Conservation (phyloP, 768 basidiomycete species). For the Boletales sp. region DNA sequence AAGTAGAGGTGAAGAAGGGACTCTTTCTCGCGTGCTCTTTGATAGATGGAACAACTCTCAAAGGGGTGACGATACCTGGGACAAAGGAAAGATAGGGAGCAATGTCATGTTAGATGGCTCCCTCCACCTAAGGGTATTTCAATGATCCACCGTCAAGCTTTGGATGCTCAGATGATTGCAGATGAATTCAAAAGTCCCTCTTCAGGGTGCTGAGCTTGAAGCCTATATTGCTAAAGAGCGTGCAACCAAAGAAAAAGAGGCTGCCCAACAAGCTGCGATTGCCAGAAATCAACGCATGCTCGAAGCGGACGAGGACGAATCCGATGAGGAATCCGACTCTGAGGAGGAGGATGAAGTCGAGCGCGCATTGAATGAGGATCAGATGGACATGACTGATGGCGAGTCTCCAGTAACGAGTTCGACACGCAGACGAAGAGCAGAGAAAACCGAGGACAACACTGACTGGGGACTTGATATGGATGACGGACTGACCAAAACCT, state of each 20-base stretch:
- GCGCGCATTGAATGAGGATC: slow-evolving; percentile 49
- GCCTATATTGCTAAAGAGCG: slow-evolving; percentile 74
- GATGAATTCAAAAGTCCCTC: slow-evolving; percentile 87
- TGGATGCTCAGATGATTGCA: slow-evolving; percentile 26
- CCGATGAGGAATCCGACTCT: slow-evolving; percentile 63
- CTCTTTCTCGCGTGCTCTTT: slow-evolving; percentile 74
- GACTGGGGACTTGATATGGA: slow-evolving; percentile 78
- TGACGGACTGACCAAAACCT: slow-evolving; percentile 67
- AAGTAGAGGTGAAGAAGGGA: slow-evolving; percentile 71
- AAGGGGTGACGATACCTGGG: slow-evolving; percentile 79
- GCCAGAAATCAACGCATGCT: slow-evolving; percentile 84
- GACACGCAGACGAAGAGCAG: slow-evolving; percentile 39
- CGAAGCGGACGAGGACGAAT: slow-evolving; percentile 92
- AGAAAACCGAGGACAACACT: slow-evolving; percentile 47
- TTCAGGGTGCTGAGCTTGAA: slow-evolving; percentile 87
- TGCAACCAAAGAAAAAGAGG: slow-evolving; percentile 75
- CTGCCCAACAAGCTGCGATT: slow-evolving; percentile 79
- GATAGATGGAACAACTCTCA: slow-evolving; percentile 85
- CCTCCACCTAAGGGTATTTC: slow-evolving; percentile 58
- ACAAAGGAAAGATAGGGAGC: slow-evolving; percentile 83
- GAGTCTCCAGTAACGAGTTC: slow-evolving; percentile 20
- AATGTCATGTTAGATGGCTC: slow-evolving; percentile 78
- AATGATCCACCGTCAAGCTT: neutral
- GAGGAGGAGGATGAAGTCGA: slow-evolving; percentile 60
- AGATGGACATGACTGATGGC: slow-evolving; percentile 43